These are phyloP conservation scores for Asterionellopsis glacialis DNA, from an alignment of 108 stramenopile genomes.

Conservation along the genomic window DNA sequence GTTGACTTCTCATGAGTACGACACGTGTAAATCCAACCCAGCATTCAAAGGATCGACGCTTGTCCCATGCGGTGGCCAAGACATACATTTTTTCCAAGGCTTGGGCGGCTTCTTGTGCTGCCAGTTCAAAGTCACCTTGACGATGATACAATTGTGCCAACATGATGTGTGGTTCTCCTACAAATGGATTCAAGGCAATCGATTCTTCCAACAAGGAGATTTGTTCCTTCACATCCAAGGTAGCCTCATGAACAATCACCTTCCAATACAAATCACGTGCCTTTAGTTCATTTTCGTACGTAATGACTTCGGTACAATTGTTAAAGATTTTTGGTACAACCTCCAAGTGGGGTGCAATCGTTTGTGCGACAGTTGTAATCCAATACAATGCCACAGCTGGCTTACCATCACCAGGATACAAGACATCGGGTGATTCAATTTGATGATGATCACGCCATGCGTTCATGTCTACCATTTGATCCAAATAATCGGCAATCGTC, in stretches of 20 bases:
- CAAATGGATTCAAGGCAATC: neutral
- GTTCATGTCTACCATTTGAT: conserved; percentile 2
- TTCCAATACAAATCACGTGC: conserved; percentile 10
- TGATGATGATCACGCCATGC: conserved; percentile 4
- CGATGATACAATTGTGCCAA: conserved; percentile 7
- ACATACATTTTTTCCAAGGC: neutral
- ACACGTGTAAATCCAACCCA: conserved; percentile 16
- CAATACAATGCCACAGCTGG: neutral
- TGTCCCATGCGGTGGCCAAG: conserved; percentile 11
- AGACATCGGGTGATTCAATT: neutral
- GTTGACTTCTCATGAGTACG: neutral
- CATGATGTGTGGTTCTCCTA: conserved; percentile 3
- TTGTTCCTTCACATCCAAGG: neutral
- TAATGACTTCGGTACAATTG: neutral
- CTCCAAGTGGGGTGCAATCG: too few species aligned
- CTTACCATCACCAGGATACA: neutral
- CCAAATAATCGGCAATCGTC: conserved; percentile 5
- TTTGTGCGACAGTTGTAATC: neutral
- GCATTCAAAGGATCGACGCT: conserved; percentile 19
- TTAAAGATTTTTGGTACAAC: neutral
- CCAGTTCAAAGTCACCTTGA: neutral
- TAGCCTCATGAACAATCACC: neutral
- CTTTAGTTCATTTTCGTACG: neutral
- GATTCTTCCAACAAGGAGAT: neutral
- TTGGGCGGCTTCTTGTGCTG: neutral